Base-by-base conservation (phyloP, 371 early-diverging fungal species). In the Mucor piriformis region DNA sequence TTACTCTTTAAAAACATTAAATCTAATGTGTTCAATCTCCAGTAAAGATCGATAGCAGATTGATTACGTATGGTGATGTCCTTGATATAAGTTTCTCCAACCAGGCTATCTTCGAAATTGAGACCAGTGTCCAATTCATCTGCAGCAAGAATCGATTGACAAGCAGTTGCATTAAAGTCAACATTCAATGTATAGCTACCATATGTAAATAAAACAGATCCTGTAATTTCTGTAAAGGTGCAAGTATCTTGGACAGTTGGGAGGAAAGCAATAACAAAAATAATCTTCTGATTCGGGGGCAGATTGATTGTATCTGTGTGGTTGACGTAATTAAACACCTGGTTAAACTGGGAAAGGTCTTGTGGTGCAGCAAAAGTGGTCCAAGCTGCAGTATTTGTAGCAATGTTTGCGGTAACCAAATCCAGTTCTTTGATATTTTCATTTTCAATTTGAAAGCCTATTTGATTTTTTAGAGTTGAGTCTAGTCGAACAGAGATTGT, bases 101-200 rank as follows among this genome's bases (percentile, higher is more conserved):
- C 81, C 4, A 94, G 82, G 61, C 94, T 91, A 66, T 95, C 94
- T 53, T 95, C 94, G 72, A 96, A 91, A 25, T 83, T 83, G 23
- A 95, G 77, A 13, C 94, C 95, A 10, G 86, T 88, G 21, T 90
- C 90, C 3, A 88, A 81, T 59, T 93, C 85, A 54, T 95, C 92
- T 47, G 88, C 85, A 71, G 88, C 88, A 16, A 95, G 75, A n/a
- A 93, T 84, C 6, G 93, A 90, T 6, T 83, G 76, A 69, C 95
- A 94, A 12, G 88, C 86, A 0, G 84, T 73, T 0, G 92, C 84
- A n/a, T 83, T 72, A 53, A 92, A 86, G 7, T 44, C 24, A 1
- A 46, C 11, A 6, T 34, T 13, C 8, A 56, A 46, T 15, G 46
- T 56, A 25, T 46, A 44, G 8, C 34, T 20, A 3, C 34, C 4